phyloP scores from a whole-genome alignment of 106 monocot species.

The Dendrobium chrysotoxum region DNA sequence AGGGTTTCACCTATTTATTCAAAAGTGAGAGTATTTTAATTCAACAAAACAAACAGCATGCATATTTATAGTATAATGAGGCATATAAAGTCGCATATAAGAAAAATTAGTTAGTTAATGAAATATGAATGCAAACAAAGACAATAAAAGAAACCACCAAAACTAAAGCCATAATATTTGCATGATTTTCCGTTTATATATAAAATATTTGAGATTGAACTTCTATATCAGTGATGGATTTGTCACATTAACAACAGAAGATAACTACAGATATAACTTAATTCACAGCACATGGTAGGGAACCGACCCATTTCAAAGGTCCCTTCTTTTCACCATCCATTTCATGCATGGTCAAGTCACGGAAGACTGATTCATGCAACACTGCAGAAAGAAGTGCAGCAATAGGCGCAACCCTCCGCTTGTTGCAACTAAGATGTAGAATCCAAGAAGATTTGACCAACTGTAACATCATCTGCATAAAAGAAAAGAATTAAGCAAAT shows the following conservation, averaged over 20 bases:
- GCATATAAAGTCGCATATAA: no score
- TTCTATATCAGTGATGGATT: neutral
- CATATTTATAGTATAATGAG: no score
- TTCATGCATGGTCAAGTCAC: constrained; percentile 69
- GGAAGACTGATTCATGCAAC: constrained; percentile 64
- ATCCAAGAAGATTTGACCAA: constrained; percentile 77
- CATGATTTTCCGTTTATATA: no score
- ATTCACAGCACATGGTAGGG: neutral
- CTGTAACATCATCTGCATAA: constrained; percentile 53
- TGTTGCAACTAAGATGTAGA: constrained; percentile 83
- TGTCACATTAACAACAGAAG: neutral
- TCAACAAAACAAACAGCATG: no score
- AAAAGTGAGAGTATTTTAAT: no score
- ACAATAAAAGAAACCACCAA: no score
- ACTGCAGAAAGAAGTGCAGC: constrained; percentile 86
- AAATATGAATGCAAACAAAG: no score
- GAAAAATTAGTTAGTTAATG: no score
- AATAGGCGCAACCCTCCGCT: constrained; percentile 88
- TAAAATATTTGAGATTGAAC: neutral
- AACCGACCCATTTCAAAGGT: constrained; percentile 88
- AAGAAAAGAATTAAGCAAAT: constrained; percentile 7
- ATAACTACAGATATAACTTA: neutral
- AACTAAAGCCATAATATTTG: no score
- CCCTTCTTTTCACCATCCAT: constrained; percentile 34
- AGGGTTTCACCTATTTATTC: no score